Evolutionary conservation across 345 rosid species (phyloP), one percentile per base, ranked within the genome.

Genomic region (Anastatica hierochuntica): DNA sequence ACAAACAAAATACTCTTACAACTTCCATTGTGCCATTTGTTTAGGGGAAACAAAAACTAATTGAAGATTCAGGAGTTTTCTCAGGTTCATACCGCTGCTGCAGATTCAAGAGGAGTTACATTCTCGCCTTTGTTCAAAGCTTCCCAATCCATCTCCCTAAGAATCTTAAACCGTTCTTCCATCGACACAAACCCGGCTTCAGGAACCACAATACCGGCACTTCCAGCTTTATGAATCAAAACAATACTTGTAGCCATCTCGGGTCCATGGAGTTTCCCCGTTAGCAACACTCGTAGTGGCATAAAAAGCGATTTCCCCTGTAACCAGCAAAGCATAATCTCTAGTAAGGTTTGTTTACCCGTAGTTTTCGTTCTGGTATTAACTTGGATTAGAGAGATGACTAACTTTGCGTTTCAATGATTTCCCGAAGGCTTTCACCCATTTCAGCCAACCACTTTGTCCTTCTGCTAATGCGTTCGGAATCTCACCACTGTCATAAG

Each of bases 181-280:
- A 89, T 68, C 34, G 82, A 51, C 38, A 83, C 58, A 58, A 85
- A 85, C 18, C 76, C 85, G 19, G 77, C 75, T 62, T 78, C 38
- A 56, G 84, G 72, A 24, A 71, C 59, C 31, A 83, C 78, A 8
- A 83, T 14, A 37, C 78, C 89, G 2, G 67, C 35, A 59, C 54
- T 72, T 38, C 85, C 95, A 48, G 95, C 97, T 73, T 76, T 76
- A 62, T 82, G 71, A 23, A 90, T 74, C 39, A 90, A 56, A 23
- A 82, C 24, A 45, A 90, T 67, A 56, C 87, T 79, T 0, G 79
- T 49, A 18, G 78, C 89, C 79, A 90, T 90, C 50, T 86, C 96
- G 20, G 98, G 98, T 42, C 98, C 98, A 29, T 87, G 95, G 14
- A 90, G 78, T 66, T 86, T 90, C 49, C 98, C 98, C 0, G 92